Percentiles rank a stretch among this genome's conserved stretches.
phyloP scores from a whole-genome alignment of 2,329 filamentous ascomycete species.

The Fusarium stilboides region DNA sequence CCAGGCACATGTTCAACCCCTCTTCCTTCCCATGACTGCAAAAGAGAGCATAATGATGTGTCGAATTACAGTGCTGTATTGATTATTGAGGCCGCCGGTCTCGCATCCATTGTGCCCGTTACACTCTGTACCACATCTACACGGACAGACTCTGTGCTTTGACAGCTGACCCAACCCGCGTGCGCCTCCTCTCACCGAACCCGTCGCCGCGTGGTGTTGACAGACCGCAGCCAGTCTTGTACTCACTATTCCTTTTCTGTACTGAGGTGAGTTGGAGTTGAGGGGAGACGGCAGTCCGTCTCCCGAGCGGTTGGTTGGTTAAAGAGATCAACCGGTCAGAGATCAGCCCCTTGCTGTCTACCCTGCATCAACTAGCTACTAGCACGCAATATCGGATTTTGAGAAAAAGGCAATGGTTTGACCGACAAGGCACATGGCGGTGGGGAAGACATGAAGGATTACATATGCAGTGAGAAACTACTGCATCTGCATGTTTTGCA shows the following conservation, averaged over 20 bases:
- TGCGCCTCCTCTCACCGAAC: constrained; percentile 35
- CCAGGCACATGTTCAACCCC: constrained; percentile 27
- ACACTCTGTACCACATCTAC: constrained; percentile 15
- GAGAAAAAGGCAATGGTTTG: neutral
- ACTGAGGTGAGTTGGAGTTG: constrained; percentile 23
- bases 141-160: constrained; percentile 24
- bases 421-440: constrained; percentile 1
- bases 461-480: no score
- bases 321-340: constrained; percentile 6
- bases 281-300: constrained; percentile 3
- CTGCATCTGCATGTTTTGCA: no score
- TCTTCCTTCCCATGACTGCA: constrained; percentile 24
- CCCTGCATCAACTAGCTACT: constrained; percentile 6
- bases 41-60: constrained; percentile 32
- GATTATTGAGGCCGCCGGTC: constrained; percentile 34
- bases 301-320: constrained; percentile 9
- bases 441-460: neutral
- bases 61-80: constrained; percentile 8
- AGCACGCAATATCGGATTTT: neutral
- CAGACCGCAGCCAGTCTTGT: constrained; percentile 12
- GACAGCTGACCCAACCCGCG: constrained; percentile 40
- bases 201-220: constrained; percentile 28
- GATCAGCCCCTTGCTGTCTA: constrained; percentile 5
- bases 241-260: constrained; percentile 34
- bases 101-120: constrained; percentile 22